These are phyloP conservation scores for Anisodus tanguticus DNA, from an alignment of 257 asterid species.

Conservation along the genomic window DNA sequence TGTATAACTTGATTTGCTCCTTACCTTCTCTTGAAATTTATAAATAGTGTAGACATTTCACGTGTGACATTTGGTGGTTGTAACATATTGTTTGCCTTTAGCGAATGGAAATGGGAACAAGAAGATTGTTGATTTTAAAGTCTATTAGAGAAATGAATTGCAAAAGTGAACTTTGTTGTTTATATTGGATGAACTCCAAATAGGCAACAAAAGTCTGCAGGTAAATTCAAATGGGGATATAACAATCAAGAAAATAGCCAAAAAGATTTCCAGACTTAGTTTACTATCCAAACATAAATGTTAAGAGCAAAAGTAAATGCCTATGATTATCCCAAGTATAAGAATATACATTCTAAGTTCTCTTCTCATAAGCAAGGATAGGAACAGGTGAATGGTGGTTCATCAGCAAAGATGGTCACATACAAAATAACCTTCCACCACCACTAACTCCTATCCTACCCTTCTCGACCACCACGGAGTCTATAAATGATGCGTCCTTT, in stretches of 20 bases:
- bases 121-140: background rate
- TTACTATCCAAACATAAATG: conserved; percentile 17
- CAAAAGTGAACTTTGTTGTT: background rate
- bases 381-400: conserved; percentile 16
- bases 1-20: background rate
- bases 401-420: conserved; percentile 1
- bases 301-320: conserved; percentile 25
- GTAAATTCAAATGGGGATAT: background rate
- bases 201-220: background rate
- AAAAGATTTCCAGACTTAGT: background rate
- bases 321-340: conserved; percentile 8
- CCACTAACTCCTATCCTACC: conserved; percentile 16
- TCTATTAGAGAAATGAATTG: background rate
- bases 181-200: background rate
- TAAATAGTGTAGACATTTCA: too few relatives aligned
- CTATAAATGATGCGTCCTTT: conserved; percentile 34
- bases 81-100: background rate
- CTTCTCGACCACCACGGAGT: conserved; percentile 35
- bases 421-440: background rate
- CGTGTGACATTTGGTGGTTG: background rate
- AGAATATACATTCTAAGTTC: conserved; percentile 25
- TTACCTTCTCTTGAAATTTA: background rate
- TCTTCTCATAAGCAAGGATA: conserved; percentile 25
- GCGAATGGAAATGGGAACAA: background rate
- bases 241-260: background rate